These are phyloP conservation scores for Tillandsia fasciculata DNA, from an alignment of 176 grass and related monocot genomes.

Conservation along the genomic window DNA sequence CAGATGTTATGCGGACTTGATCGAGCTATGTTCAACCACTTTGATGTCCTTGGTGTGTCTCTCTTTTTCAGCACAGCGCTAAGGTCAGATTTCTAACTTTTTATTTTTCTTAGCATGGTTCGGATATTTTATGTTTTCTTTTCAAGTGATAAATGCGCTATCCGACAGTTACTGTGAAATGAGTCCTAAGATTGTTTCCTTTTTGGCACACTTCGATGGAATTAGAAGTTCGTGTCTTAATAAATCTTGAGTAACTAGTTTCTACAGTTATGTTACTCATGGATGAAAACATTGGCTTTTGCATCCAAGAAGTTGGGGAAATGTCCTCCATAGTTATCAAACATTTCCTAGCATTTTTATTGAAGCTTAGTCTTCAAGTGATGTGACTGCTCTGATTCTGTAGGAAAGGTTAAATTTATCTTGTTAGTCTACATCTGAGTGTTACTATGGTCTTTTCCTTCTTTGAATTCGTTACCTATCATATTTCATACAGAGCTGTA, in stretches of 20 bases:
- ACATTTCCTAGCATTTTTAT: too few relatives aligned
- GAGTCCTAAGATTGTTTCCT: neutral
- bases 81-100: conserved; percentile 39
- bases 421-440: neutral
- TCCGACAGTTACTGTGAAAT: neutral
- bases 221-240: too few relatives aligned
- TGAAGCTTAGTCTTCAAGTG: too few relatives aligned
- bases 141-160: neutral
- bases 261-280: too few relatives aligned
- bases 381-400: too few relatives aligned
- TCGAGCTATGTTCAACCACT: conserved; percentile 53
- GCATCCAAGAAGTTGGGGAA: too few relatives aligned
- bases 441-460: neutral
- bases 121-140: neutral
- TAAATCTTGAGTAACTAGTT: too few relatives aligned
- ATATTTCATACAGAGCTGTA: too few relatives aligned
- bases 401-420: neutral
- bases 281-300: too few relatives aligned
- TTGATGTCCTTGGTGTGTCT: conserved; percentile 87
- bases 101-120: neutral
- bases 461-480: too few relatives aligned
- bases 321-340: too few relatives aligned
- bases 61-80: conserved; percentile 74
- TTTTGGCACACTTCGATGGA: neutral
- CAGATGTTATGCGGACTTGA: conserved; percentile 79